Evolutionary conservation across 768 basidiomycete genomes (phyloP), one percentile per base, ranked within the genome.

Genomic region (Harrya chromipes): DNA sequence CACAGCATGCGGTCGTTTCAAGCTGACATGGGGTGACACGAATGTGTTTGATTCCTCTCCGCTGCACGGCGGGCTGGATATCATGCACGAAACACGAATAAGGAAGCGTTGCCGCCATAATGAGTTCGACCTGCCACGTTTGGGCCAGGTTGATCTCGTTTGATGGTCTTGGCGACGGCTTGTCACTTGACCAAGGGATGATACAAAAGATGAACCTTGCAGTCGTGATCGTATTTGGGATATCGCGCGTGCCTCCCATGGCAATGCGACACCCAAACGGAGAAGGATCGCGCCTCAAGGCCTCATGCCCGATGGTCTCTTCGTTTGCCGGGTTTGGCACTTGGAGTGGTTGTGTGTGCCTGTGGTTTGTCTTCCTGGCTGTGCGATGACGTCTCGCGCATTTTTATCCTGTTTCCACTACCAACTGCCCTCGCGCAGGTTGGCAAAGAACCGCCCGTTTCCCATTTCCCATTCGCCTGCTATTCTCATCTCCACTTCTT

Each of bases 31-130:
- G 52, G 38, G 21, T 31, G 38, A 47, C 43, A 29, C 37, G 45
- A 35, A 40, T 37, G 40, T 37, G 41, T 46, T 46, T 21, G 26
- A 17, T 34, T 53, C 34, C 42, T 46, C 21, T 50, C 48, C 27
- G 42, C 45, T 61, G 55, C 57, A 54, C 40, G 50, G 47, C 47
- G 43, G 49, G 59, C 55, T 57, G 62, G 48, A 53, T 38, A 56
- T 55, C 59, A 37, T 38, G 52, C 58, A 54, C 41, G 43, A 52
- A 57, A 60, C 63, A 62, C 44, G 56, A 48, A 47, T 31, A 39
- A 39, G 31, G 49, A 51, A 40, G 48, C 23, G 29, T 49, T 49
- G 29, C 34, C 46, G 26, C 50, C 47, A 47, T 53, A 41, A 51
- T 40, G 51, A 44, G 46, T 55, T 50, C 29, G 33, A 54, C n/a